Base-by-base conservation (phyloP, 148 eudicot genomes). In the Rhododendron molle region DNA sequence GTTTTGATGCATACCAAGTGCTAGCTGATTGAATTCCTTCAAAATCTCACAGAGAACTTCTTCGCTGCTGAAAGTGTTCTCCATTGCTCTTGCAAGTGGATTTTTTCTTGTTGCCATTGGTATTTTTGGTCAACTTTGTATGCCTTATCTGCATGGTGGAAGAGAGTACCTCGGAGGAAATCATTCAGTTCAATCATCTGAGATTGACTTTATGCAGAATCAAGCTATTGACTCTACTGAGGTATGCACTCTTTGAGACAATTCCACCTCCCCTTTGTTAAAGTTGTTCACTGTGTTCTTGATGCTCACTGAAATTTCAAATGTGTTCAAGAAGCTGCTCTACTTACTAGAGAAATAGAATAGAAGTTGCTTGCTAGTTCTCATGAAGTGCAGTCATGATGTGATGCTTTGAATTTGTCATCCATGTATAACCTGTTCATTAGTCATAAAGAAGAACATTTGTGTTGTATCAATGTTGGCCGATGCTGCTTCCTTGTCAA, bases 41-140 rank as follows among this genome's bases (percentile, higher is more conserved):
- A 47, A 76, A 79, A 85, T 87, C 21, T 91, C 85, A 36, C 95
- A 95, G 96, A 87, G 89, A 85, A 85, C 88, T 60, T 85, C 69
- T 86, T 92, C 94, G 69, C 85, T 92, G 87, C 82, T 92, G 84
- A 91, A 92, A 85, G 80, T 90, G 67, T 81, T 93, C 80, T 88
- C 92, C 40, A 79, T 88, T 40, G 74, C 90, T 81, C 76, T 97
- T 85, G 91, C 90, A 40, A 90, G 94, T 85, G 96, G 92, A 47
- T 72, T 92, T 83, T 81, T 94, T 76, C 84, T 94, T 73, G 91
- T 95, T 73, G 85, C 91, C 71, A 32, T 95, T 15, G 87, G 94
- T 74, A 88, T 92, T 84, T 58, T 94, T 80, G 85, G 90, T 81
- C 93, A 93, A 86, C 43, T 94, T 81, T 87, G 78, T 85, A 67